Evolutionary conservation across 768 basidiomycete species (phyloP).

Genomic region (Mrakia frigida): DNA sequence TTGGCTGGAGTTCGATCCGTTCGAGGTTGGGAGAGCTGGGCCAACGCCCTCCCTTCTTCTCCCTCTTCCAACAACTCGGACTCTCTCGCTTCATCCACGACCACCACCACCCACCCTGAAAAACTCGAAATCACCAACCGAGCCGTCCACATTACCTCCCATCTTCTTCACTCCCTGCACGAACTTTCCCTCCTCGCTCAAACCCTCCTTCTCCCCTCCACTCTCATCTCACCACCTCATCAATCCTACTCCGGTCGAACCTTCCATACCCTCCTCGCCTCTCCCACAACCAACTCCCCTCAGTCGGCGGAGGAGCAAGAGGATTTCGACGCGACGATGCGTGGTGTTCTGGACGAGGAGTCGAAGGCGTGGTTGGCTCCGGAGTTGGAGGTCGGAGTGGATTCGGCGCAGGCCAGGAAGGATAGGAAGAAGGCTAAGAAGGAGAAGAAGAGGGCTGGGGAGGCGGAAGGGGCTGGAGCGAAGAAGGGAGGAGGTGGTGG

Average conservation of each 20-base stretch:
- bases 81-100: not conserved
- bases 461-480: not conserved
- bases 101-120: not conserved
- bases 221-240: slow-evolving; percentile 19
- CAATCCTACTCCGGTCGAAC: slow-evolving; percentile 15
- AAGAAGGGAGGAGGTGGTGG: not conserved
- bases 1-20: slow-evolving; percentile 14
- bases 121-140: slow-evolving; percentile 21
- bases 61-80: not conserved
- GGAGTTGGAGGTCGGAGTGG: slow-evolving; percentile 1
- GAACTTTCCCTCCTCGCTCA: slow-evolving; percentile 24
- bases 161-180: slow-evolving; percentile 25
- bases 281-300: not conserved
- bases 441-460: slow-evolving; percentile 12
- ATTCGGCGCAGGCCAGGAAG: slow-evolving; percentile 15
- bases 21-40: slow-evolving; percentile 16
- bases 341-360: slow-evolving; percentile 15
- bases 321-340: not conserved
- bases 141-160: slow-evolving; percentile 20
- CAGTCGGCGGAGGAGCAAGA: not conserved
- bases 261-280: slow-evolving; percentile 18
- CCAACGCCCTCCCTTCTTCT: not conserved
- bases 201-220: slow-evolving; percentile 16
- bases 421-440: slow-evolving; percentile 21
- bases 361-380: not conserved